phyloP scores from a whole-genome alignment of 1,284 basidiomycete species.

The Heliocybe sulcata region DNA sequence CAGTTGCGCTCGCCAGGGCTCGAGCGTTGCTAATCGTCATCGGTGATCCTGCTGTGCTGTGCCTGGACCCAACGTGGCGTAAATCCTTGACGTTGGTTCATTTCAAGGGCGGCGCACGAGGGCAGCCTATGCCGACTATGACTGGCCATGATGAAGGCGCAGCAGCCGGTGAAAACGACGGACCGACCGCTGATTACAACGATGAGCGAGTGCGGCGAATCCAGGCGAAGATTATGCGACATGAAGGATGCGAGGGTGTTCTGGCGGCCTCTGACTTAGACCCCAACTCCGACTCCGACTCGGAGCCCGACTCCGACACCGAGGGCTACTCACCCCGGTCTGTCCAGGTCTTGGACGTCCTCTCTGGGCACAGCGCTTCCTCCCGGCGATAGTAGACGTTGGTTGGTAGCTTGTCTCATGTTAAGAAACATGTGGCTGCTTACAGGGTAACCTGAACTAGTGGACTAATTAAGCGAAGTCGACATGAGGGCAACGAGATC shows the following conservation, averaged over 20 bases:
- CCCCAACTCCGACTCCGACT: not conserved
- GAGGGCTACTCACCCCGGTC: too few species aligned
- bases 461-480: too few species aligned
- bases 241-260: not conserved
- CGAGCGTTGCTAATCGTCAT: constrained; percentile 51
- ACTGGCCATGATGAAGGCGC: not conserved
- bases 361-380: too few species aligned
- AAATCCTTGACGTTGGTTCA: constrained; percentile 45
- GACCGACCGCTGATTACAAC: not conserved
- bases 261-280: not conserved
- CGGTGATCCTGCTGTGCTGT: constrained; percentile 46
- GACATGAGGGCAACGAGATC: too few species aligned
- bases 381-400: too few species aligned
- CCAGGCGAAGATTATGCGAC: not conserved
- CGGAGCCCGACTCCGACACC: too few species aligned
- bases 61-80: constrained; percentile 43
- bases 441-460: too few species aligned
- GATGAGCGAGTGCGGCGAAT: not conserved
- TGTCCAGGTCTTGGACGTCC: not conserved
- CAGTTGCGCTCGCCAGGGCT: constrained; percentile 39
- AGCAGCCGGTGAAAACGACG: not conserved
- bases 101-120: constrained; percentile 24
- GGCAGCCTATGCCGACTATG: not conserved
- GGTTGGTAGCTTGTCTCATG: too few species aligned
- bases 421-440: too few species aligned